Percentiles rank a stretch among this genome's conserved stretches.
These are phyloP conservation scores for Pleurotus salmoneostramineus DNA, from an alignment of 768 basidiomycete genomes.

Conservation along the genomic window DNA sequence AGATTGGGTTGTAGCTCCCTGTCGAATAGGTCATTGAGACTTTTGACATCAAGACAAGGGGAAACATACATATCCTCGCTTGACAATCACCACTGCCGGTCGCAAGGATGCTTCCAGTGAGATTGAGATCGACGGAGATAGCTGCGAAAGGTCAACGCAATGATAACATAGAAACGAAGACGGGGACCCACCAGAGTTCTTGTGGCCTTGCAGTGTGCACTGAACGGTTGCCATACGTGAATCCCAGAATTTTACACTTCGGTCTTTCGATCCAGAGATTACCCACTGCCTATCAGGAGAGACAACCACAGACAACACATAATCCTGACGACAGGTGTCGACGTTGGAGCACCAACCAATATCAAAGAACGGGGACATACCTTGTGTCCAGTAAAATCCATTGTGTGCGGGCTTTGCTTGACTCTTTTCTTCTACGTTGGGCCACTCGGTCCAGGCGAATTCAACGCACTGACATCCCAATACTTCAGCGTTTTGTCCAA, in stretches of 20 bases:
- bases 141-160: slow-evolving; percentile 21
- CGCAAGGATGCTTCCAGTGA: slow-evolving; percentile 24
- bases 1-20: not conserved
- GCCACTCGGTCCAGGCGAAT: slow-evolving; percentile 36
- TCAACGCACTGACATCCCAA: slow-evolving; percentile 52
- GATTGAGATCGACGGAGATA: slow-evolving; percentile 47
- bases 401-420: slow-evolving; percentile 42
- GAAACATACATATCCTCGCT: slow-evolving; percentile 47
- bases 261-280: slow-evolving; percentile 92
- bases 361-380: slow-evolving; percentile 34
- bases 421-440: slow-evolving; percentile 71
- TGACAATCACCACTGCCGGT: slow-evolving; percentile 52
- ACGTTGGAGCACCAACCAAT: slow-evolving; percentile 34
- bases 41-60: not conserved
- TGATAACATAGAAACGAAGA: not conserved
- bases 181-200: slow-evolving; percentile 44
- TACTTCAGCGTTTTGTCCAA: slow-evolving; percentile 85
- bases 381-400: slow-evolving; percentile 82
- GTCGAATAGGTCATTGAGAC: not conserved
- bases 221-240: slow-evolving; percentile 74
- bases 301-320: slow-evolving; percentile 53
- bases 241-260: slow-evolving; percentile 94
- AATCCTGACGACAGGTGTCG: slow-evolving; percentile 44
- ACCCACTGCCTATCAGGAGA: slow-evolving; percentile 87
- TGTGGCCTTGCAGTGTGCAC: slow-evolving; percentile 83